Evolutionary conservation across 2,329 filamentous ascomycete species (phyloP).

Genomic region (Alternaria tenuissima): DNA sequence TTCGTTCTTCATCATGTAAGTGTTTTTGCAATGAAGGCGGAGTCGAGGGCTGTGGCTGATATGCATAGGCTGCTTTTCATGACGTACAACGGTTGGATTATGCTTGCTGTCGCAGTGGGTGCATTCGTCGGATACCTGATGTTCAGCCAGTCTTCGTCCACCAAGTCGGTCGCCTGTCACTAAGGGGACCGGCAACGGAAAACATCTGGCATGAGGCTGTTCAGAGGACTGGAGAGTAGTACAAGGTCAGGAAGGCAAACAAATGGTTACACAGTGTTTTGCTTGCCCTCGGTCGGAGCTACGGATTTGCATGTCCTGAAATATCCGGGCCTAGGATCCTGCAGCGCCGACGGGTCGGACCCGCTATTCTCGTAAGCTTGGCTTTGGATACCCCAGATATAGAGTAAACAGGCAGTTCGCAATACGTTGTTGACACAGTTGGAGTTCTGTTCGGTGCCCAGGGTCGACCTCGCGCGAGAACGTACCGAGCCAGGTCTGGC

Average conservation of each 20-base stretch:
- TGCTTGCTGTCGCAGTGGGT: conserved; percentile 88
- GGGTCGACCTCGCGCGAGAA: conserved; percentile 14
- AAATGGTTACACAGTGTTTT: neutral
- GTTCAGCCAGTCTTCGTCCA: conserved; percentile 74
- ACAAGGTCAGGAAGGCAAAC: neutral
- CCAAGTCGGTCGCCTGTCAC: conserved; percentile 92
- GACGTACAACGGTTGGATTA: conserved; percentile 99
- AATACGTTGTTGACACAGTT: neutral
- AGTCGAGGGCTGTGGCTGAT: conserved; percentile 16
- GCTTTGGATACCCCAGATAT: neutral
- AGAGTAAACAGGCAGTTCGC: neutral
- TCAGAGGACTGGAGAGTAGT: neutral
- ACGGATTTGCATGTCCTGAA: conserved; percentile 6
- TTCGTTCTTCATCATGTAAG: conserved; percentile 99
- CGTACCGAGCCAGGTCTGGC: conserved; percentile 13
- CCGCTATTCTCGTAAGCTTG: neutral
- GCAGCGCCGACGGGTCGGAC: neutral
- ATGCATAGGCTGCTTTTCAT: conserved; percentile 90
- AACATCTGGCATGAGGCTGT: neutral
- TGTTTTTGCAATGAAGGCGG: conserved; percentile 33
- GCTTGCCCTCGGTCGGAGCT: neutral
- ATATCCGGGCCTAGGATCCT: conserved; percentile 10
- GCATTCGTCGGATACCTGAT: conserved; percentile 87
- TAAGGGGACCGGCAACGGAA: conserved; percentile 50
- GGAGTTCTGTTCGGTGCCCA: neutral